Evolutionary conservation across 441 rosid species (phyloP).

Genomic region (Gossypium trilobum): DNA sequence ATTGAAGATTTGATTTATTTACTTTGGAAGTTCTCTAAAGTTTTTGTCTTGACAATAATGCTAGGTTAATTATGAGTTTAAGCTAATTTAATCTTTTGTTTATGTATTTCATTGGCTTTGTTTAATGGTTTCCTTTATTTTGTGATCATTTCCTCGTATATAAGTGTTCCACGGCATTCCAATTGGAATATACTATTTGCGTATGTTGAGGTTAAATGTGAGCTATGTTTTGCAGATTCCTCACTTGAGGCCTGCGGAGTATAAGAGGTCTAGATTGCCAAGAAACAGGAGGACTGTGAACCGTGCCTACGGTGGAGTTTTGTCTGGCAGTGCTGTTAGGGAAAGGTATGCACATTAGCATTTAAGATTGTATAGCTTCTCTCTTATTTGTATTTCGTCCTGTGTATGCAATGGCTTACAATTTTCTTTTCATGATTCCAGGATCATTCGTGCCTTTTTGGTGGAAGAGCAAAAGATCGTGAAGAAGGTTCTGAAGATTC

Average conservation of each 20-base stretch:
- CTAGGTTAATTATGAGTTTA: not conserved
- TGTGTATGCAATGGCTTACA: not conserved
- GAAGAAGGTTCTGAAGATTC: slow-evolving; percentile 58
- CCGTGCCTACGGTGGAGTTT: slow-evolving; percentile 18
- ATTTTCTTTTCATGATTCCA: not conserved
- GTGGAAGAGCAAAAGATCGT: slow-evolving; percentile 27
- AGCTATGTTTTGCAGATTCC: slow-evolving; percentile 6
- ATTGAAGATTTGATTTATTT: not conserved
- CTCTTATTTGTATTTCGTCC: not conserved
- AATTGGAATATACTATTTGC: not conserved
- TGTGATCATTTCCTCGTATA: not conserved
- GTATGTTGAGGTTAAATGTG: not conserved
- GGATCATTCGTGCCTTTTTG: slow-evolving; percentile 53
- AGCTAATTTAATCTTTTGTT: not conserved
- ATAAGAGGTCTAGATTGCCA: slow-evolving; percentile 18
- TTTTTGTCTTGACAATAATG: not conserved
- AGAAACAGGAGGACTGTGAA: slow-evolving; percentile 21
- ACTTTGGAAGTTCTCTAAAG: not conserved
- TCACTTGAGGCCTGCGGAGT: slow-evolving; percentile 19
- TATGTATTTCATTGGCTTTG: not conserved
- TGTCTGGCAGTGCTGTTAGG: slow-evolving; percentile 18
- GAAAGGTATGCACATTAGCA: slow-evolving; percentile 12
- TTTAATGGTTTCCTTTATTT: not conserved
- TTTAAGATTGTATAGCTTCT: not conserved
- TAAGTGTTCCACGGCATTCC: not conserved